Evolutionary conservation across 2,329 filamentous ascomycete genomes (phyloP), one percentile per base, ranked within the genome.

Genomic region (Aspergillus clavatus): DNA sequence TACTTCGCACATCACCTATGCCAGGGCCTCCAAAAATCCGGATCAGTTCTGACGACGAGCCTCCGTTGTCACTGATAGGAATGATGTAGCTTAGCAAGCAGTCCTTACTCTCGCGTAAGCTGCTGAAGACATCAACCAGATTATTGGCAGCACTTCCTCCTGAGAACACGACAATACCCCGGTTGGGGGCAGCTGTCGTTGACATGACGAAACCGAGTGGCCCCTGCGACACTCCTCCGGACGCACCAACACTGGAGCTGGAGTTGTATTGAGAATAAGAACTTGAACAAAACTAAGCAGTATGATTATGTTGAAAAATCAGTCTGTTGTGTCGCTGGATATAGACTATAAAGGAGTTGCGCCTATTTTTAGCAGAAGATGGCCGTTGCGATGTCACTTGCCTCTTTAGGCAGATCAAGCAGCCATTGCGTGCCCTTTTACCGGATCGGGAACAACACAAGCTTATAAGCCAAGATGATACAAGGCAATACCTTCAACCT

Each of bases 31-130:
- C 93, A 69, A 97, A 93, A 27, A 97, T 89, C 27, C 93, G 80
- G 54, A 96, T 95, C 59, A 96, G 74, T 72, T 97, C 91, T 36
- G 88, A 95, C 2, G 89, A 94, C 57, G 87, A 94, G 29, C 91
- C 91, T 39, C 91, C 91, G 68, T 97, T 97, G 70, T 97, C 91
- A 54, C 87, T 93, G 63, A 96, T 95, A 27, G 91, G 91, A 42
- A 97, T 95, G 47, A 96, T 82, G 66, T 95, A 94, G 68, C 81
- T 88, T 33, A 94, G 71, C 2, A 78, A 73, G 60, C 84, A 86
- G 31, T 77, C 70, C 50, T 85, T 86, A 56, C 77, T 83, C 51
- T 82, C 69, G 10, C 80, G 75, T 26, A 87, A 74, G 14, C 72
- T 71, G 47, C 76, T 84, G 69, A 96, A 96, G 8, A 95, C 87